Conservation (phyloP, 352 stramenopile genomes). For the Chrysophaeum taylorii region DNA sequence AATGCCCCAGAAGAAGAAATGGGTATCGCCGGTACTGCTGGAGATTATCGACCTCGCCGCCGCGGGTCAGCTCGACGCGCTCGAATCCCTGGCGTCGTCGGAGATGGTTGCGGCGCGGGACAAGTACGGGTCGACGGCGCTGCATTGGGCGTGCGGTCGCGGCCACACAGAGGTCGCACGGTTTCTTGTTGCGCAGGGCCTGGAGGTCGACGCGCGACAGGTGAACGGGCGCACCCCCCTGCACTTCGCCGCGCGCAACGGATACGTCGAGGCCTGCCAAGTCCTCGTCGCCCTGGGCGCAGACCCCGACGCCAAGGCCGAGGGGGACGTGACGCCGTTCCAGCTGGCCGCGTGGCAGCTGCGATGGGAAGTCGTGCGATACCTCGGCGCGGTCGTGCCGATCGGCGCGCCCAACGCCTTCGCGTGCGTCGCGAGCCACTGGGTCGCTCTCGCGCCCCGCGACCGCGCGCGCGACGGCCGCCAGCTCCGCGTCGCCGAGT, state of each 20-base stretch:
- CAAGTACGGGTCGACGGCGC: neutral
- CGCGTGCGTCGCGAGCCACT: neutral
- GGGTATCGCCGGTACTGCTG: no score
- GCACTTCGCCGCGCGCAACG: constrained; percentile 8
- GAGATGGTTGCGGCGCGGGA: no score
- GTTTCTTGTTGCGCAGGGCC: neutral
- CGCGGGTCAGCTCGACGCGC: no score
- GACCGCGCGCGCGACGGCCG: neutral
- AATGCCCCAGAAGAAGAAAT: no score
- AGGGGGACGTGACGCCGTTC: neutral
- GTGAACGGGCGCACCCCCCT: neutral
- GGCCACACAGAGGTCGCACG: neutral
- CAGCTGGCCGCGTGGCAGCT: neutral
- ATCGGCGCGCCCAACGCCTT: neutral
- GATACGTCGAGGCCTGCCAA: neutral
- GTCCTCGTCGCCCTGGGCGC: neutral
- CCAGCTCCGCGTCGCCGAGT: neutral
- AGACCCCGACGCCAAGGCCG: neutral
- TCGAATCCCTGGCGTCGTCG: no score
- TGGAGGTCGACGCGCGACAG: neutral
- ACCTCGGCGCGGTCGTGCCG: neutral
- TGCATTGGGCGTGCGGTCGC: neutral
- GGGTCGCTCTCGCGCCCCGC: neutral
- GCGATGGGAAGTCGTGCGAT: neutral
- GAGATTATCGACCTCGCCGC: no score